Conservation (phyloP, 108 stramenopile genomes). For the Licmophora abbreviata region DNA sequence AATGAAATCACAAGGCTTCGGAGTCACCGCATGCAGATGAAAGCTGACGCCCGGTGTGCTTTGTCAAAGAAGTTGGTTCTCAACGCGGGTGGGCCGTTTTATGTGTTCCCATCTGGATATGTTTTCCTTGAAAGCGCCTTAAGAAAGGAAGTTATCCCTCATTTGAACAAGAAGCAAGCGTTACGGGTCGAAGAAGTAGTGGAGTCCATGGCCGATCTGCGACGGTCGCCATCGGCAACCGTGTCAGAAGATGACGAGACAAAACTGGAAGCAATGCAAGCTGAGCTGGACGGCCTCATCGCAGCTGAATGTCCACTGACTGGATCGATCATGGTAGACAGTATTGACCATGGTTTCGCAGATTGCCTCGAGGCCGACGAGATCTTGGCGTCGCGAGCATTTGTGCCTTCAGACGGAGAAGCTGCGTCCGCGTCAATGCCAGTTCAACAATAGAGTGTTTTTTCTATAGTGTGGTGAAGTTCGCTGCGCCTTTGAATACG, state of each 20-base stretch:
- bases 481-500: too few species aligned
- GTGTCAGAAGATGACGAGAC: not conserved
- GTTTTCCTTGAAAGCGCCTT: conserved; percentile 64
- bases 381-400: conserved; percentile 16
- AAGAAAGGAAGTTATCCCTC: conserved; percentile 55
- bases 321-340: conserved; percentile 70
- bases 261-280: conserved; percentile 25
- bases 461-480: too few species aligned
- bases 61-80: conserved; percentile 65
- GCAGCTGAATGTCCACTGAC: conserved; percentile 86
- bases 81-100: conserved; percentile 60
- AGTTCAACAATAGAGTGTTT: too few species aligned
- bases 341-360: conserved; percentile 53
- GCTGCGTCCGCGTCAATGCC: too few species aligned
- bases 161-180: conserved; percentile 61
- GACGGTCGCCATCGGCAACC: not conserved
- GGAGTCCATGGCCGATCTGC: conserved; percentile 28
- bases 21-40: conserved; percentile 48
- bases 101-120: conserved; percentile 84
- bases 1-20: conserved; percentile 58
- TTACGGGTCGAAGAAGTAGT: conserved; percentile 54
- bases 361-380: conserved; percentile 25
- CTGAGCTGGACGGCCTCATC: conserved; percentile 78
- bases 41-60: conserved; percentile 67
- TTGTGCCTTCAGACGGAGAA: too few species aligned